A percentile compares a stretch with the other conserved stretches of the same genome.
phyloP scores from a whole-genome alignment of 2,329 filamentous ascomycete species.

The Chrysosporium keratinophilum region DNA sequence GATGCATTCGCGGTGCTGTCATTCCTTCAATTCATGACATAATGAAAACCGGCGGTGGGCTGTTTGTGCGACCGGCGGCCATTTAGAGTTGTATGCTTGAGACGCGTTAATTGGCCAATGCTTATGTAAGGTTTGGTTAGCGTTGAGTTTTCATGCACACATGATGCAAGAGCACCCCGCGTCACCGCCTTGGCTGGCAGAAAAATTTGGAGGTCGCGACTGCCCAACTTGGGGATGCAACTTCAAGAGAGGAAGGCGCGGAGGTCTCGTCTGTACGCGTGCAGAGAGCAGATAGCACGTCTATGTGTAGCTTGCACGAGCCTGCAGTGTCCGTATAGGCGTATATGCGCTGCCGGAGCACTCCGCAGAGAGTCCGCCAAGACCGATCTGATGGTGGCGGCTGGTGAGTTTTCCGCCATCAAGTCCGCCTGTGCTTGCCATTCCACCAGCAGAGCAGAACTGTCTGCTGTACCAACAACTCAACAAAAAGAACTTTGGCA shows the following conservation, averaged over 20 bases:
- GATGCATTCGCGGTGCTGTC: background rate
- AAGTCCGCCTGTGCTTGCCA: too few relatives aligned
- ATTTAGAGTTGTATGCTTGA: background rate
- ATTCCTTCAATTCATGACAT: slow-evolving; percentile 2
- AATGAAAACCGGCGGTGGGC: background rate
- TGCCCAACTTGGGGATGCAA: background rate
- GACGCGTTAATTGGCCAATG: background rate
- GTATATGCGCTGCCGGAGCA: too few relatives aligned
- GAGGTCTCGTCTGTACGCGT: background rate
- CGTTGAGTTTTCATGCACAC: slow-evolving; percentile 2
- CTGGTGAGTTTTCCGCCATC: too few relatives aligned
- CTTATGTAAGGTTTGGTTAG: slow-evolving; percentile 3
- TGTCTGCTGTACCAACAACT: too few relatives aligned
- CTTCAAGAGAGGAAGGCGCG: background rate
- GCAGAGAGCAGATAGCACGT: background rate
- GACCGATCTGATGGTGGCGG: too few relatives aligned
- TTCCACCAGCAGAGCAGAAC: too few relatives aligned
- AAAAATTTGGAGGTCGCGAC: background rate
- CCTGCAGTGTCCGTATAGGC: too few relatives aligned
- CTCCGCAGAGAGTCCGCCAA: too few relatives aligned
- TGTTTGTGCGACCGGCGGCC: background rate
- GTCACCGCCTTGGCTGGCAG: slow-evolving; percentile 5
- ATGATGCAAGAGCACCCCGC: background rate
- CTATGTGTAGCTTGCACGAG: too few relatives aligned
- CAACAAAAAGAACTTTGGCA: too few relatives aligned